Base-by-base conservation (phyloP, 129 eudicot genomes). In the Kitagawia praeruptora region DNA sequence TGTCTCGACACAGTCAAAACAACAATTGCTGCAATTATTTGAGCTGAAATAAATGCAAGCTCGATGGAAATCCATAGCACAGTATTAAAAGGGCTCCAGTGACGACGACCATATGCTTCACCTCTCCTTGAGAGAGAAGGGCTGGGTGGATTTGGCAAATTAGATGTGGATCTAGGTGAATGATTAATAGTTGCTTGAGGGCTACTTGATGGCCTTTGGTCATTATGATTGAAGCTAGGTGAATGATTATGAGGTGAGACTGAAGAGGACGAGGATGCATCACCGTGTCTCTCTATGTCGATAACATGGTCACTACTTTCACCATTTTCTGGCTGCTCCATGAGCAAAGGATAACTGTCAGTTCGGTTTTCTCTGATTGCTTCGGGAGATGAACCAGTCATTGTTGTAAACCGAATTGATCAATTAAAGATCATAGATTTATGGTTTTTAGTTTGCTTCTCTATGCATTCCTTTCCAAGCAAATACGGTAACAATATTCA, bases 41-140 rank as follows among this genome's bases (percentile, higher is more conserved):
- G 89, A 14, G 88, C 86, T 64, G 87, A 75, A 34, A 91, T 84
- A 83, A 91, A 87, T n/a, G 86, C 75, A 39, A 88, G 78, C 83
- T 87, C 93, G 19, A 91, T 39, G 19, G 93, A 87, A 80, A 91
- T 84, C 91, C 96, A 91, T 71, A 88, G 76, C 78, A 81, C 76
- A 28, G 96, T 82, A 76, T 88, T 88, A 69, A 91, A 88, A 19
- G 92, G 92, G 80, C 92, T 91, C 96, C 96, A 86, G 39, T 85
- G 83, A 69, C 86, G 93, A 4, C 90, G 86, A 25, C 87, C 87
- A 58, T 70, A 45, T 58, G 77, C 84, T 25, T 90, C 92, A 39
- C 87, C 80, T 86, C 92, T 90, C 82, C 91, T 85, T 61, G 79
- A 73, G 40, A 82, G 49, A 34, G 88, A 82, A 10, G 84, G 61